A percentile compares a stretch with the other conserved stretches of the same genome.
Evolutionary conservation across 768 basidiomycete genomes (phyloP).

Genomic region (Trichaptum fuscoviolaceum): DNA sequence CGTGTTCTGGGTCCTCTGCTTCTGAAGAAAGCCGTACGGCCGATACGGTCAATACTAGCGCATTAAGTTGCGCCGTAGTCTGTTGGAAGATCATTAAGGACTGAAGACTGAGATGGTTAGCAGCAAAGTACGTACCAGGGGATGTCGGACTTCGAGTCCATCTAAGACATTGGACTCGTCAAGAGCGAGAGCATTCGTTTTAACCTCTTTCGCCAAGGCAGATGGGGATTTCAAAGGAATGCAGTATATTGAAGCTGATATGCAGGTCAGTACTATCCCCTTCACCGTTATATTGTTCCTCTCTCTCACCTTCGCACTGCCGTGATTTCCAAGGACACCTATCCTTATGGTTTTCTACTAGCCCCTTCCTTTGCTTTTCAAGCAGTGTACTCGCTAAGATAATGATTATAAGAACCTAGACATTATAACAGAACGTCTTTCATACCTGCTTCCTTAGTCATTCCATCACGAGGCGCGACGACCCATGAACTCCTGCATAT

Average conservation of each 20-base stretch:
- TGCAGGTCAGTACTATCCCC: conserved; percentile 5
- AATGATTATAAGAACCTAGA: conserved; percentile 15
- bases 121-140: conserved; percentile 46
- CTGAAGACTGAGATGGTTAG: background rate
- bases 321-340: conserved; percentile 81
- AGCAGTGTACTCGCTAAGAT: conserved; percentile 57
- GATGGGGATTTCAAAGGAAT: conserved; percentile 65
- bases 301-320: conserved; percentile 70
- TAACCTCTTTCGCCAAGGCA: conserved; percentile 58
- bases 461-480: conserved; percentile 60
- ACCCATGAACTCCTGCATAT: conserved; percentile 73
- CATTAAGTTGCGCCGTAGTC: conserved; percentile 53
- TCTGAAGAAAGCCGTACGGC: conserved; percentile 16
- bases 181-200: conserved; percentile 45
- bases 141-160: conserved; percentile 60
- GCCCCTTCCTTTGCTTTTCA: conserved; percentile 62
- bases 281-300: background rate
- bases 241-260: conserved; percentile 62
- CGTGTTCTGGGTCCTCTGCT: conserved; percentile 8
- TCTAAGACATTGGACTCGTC: conserved; percentile 39
- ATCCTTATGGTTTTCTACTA: conserved; percentile 70
- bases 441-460: conserved; percentile 75
- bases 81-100: conserved; percentile 25
- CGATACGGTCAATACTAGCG: conserved; percentile 43
- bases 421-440: conserved; percentile 13